Conservation (phyloP, 805 yeast species). For the Kregervanrija pseudodelftensis region DNA sequence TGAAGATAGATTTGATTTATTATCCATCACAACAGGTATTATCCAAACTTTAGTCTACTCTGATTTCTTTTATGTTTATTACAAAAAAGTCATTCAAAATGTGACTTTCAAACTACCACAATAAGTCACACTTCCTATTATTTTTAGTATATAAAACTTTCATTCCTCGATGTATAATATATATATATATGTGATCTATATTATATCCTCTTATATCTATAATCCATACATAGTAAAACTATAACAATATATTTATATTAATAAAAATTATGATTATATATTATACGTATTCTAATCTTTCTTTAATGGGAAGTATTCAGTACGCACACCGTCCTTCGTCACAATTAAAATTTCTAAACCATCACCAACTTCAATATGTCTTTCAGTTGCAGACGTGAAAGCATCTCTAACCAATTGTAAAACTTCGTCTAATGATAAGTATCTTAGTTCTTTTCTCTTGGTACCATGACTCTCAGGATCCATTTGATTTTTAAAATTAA, state of each 20-base stretch:
- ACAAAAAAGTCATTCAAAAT: conserved; percentile 72
- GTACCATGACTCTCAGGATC: conserved; percentile 72
- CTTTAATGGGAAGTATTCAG: conserved; percentile 79
- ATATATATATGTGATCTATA: not conserved
- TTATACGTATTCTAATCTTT: conserved; percentile 53
- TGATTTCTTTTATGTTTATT: conserved; percentile 92
- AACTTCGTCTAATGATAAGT: conserved; percentile 75
- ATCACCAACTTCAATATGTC: conserved; percentile 98
- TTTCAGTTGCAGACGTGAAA: conserved; percentile 91
- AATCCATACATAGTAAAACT: not conserved
- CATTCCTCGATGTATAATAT: not conserved
- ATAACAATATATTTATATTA: not conserved
- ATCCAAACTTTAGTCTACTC: conserved; percentile 85
- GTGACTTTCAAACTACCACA: conserved; percentile 56
- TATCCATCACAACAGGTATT: conserved; percentile 73
- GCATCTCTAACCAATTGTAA: conserved; percentile 87
- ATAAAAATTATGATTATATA: not conserved
- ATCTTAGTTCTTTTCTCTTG: conserved; percentile 52
- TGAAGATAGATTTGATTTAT: conserved; percentile 58
- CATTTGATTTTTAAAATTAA: conserved; percentile 87
- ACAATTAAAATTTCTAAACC: conserved; percentile 86
- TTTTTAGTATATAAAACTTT: not conserved
- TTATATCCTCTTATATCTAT: not conserved
- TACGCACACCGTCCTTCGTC: conserved; percentile 86
- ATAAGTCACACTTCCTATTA: conserved; percentile 5